Conservation (phyloP, 371 early-diverging fungal genomes). For the Rhizopus delemar region DNA sequence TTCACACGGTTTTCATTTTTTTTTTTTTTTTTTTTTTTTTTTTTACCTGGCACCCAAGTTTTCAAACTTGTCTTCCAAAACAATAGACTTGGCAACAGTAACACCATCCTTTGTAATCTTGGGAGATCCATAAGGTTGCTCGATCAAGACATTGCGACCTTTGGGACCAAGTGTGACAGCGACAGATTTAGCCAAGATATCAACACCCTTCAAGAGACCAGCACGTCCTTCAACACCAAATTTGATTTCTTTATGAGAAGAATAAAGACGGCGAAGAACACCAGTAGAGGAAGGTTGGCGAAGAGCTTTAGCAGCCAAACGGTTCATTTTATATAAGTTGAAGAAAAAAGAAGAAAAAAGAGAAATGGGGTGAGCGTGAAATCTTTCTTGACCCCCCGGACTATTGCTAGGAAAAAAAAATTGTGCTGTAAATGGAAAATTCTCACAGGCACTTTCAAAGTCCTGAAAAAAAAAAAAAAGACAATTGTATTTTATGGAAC, state of each 20-base stretch:
- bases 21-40: no score
- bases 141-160: conserved; percentile 97
- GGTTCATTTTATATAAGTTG: conserved; percentile 31
- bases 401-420: neutral
- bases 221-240: conserved; percentile 97
- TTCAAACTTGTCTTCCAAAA: conserved; percentile 95
- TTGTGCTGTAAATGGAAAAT: no score
- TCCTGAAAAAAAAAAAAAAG: no score
- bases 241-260: conserved; percentile 92
- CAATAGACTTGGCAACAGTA: conserved; percentile 96
- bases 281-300: conserved; percentile 32
- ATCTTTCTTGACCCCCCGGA: conserved; percentile 2
- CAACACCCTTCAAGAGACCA: conserved; percentile 89
- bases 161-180: conserved; percentile 98
- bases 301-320: conserved; percentile 36
- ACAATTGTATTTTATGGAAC: no score
- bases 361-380: neutral
- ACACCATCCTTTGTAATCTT: conserved; percentile 99
- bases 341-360: conserved; percentile 6
- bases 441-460: no score
- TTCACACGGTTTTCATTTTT: no score
- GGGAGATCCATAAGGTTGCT: conserved; percentile 95
- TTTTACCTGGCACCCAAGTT: conserved; percentile 92
- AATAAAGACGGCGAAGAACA: conserved; percentile 68
- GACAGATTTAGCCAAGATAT: conserved; percentile 94